phyloP scores from a whole-genome alignment of 306 rosid species.

The Rosa persica region DNA sequence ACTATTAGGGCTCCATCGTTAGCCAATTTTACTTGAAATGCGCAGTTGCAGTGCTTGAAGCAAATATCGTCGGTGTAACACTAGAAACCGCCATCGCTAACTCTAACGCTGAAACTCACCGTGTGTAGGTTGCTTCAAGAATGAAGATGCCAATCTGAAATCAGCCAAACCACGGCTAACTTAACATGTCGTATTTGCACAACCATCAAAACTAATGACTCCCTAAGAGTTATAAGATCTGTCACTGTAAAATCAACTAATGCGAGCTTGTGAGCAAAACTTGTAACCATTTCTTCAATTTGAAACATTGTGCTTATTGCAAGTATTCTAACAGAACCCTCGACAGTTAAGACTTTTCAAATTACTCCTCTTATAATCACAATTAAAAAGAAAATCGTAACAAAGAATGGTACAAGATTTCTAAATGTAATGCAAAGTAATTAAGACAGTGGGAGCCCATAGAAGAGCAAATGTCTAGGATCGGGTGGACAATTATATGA shows the following conservation, averaged over 20 bases:
- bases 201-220: too few species aligned
- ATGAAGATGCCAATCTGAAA: too few species aligned
- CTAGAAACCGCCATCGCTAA: too few species aligned
- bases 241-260: background rate
- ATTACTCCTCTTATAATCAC: background rate
- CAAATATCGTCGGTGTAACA: too few species aligned
- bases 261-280: background rate
- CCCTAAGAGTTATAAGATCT: too few species aligned
- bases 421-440: background rate
- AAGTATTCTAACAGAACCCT: too few species aligned
- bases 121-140: background rate
- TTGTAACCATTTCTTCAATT: too few species aligned
- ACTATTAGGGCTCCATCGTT: background rate
- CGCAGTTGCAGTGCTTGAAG: background rate
- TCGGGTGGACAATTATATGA: slow-evolving; percentile 70
- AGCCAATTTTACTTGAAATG: background rate
- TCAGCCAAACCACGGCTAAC: too few species aligned
- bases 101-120: too few species aligned
- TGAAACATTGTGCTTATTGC: too few species aligned
- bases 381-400: background rate
- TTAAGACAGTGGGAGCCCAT: slow-evolving; percentile 56
- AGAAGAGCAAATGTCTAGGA: slow-evolving; percentile 65
- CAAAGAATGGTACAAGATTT: background rate
- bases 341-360: too few species aligned
- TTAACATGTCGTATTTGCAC: too few species aligned